Percentiles rank a stretch among this genome's conserved stretches.
Evolutionary conservation across 495 filamentous ascomycete genomes (phyloP).

Genomic region (Aspergillus diversus): DNA sequence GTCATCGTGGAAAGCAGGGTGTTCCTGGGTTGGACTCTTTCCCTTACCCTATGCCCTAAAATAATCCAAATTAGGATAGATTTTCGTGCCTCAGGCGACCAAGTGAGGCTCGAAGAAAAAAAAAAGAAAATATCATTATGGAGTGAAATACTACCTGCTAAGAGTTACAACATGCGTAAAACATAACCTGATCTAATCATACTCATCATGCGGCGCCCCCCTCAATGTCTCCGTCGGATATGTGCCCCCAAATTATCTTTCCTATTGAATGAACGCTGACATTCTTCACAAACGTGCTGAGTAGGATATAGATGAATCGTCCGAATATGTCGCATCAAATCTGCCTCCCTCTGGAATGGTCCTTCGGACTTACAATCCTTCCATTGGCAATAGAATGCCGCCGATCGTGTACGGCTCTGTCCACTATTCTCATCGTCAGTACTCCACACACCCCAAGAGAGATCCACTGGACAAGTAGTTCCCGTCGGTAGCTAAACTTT

Average conservation of each 20-base stretch:
- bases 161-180: too few species aligned
- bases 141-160: too few species aligned
- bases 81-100: too few species aligned
- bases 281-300: neutral
- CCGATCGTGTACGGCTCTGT: neutral
- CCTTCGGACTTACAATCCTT: neutral
- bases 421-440: neutral
- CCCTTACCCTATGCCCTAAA: too few species aligned
- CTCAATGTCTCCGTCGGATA: neutral
- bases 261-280: neutral
- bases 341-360: neutral
- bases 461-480: too few species aligned
- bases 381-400: neutral
- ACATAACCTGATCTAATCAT: neutral
- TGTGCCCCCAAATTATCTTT: neutral
- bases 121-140: too few species aligned
- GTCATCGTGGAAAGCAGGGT: too few species aligned
- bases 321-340: slow-evolving; percentile 1
- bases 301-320: neutral
- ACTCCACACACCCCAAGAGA: neutral
- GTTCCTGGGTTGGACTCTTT: too few species aligned
- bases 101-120: too few species aligned
- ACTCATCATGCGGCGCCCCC: neutral
- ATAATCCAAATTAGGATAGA: too few species aligned
- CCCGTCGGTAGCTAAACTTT: too few species aligned